Percentiles rank a stretch among this genome's conserved stretches.
Evolutionary conservation across 345 rosid species (phyloP).

Genomic region (Citrus glauca): DNA sequence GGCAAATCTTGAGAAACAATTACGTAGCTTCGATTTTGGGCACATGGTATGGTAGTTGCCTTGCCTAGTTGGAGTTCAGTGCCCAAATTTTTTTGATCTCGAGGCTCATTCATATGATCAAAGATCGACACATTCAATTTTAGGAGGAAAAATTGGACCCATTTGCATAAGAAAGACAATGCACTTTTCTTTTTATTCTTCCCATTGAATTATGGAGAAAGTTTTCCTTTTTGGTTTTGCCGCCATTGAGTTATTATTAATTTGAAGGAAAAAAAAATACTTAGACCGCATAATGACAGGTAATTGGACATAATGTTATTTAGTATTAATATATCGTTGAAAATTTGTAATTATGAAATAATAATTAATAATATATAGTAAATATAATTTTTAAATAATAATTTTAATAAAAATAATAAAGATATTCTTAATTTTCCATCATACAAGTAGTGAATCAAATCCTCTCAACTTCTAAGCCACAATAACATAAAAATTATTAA

Average conservation of each 20-base stretch:
- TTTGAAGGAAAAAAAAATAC: no score
- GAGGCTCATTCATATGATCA: background rate
- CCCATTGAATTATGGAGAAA: slow-evolving; percentile 2
- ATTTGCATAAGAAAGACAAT: background rate
- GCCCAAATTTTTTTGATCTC: background rate
- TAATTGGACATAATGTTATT: no score
- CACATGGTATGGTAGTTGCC: background rate
- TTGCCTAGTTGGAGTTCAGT: background rate
- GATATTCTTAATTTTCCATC: fast-evolving
- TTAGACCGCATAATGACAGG: no score
- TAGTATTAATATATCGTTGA: no score
- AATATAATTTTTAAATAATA: no score
- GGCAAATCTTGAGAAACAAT: background rate
- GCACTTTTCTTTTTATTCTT: background rate
- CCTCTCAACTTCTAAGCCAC: fast-evolving
- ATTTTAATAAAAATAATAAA: no score
- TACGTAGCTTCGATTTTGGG: background rate
- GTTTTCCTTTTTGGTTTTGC: background rate
- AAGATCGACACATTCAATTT: background rate
- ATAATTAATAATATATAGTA: no score
- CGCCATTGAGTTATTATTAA: background rate
- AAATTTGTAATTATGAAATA: no score
- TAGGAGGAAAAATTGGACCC: background rate
- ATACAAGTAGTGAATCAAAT: no score
- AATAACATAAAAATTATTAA: no score